Percentiles rank a stretch among this genome's conserved stretches.
Conservation (phyloP, 2,329 filamentous ascomycete genomes). For the Rasamsonia emersonii region DNA sequence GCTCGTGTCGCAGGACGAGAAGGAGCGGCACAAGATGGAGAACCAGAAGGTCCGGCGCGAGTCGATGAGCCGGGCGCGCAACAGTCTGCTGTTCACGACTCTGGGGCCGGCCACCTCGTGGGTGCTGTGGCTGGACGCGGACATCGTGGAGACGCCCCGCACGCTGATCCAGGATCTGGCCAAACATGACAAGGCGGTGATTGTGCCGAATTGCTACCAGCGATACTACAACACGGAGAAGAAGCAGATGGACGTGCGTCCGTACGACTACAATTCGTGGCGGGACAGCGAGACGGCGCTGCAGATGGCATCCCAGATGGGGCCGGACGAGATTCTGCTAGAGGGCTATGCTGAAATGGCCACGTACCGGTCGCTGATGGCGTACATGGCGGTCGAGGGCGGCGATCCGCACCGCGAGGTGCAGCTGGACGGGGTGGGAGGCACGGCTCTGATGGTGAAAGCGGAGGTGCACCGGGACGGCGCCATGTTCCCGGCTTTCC, state of each 20-base stretch:
- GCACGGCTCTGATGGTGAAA: slow-evolving; percentile 86
- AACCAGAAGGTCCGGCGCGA: slow-evolving; percentile 81
- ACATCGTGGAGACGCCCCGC: slow-evolving; percentile 80
- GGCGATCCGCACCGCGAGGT: slow-evolving; percentile 57
- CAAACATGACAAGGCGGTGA: slow-evolving; percentile 75
- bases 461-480: slow-evolving; percentile 95
- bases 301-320: slow-evolving; percentile 69
- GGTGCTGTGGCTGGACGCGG: slow-evolving; percentile 93
- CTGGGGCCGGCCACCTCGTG: slow-evolving; percentile 84
- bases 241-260: slow-evolving; percentile 63
- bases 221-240: slow-evolving; percentile 66
- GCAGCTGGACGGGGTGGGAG: slow-evolving; percentile 83
- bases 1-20: slow-evolving; percentile 70
- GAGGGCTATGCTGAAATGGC: slow-evolving; percentile 92
- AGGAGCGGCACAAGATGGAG: slow-evolving; percentile 80
- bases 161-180: slow-evolving; percentile 88
- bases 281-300: slow-evolving; percentile 76
- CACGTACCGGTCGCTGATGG: slow-evolving; percentile 88
- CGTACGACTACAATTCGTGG: slow-evolving; percentile 98
- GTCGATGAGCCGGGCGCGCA: slow-evolving; percentile 87
- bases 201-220: slow-evolving; percentile 95
- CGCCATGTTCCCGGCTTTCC: slow-evolving; percentile 95
- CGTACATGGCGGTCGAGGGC: slow-evolving; percentile 58
- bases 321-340: slow-evolving; percentile 80
- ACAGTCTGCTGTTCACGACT: slow-evolving; percentile 91